Evolutionary conservation across 2,329 filamentous ascomycete genomes (phyloP).

Genomic region (Fusarium euwallaceae): DNA sequence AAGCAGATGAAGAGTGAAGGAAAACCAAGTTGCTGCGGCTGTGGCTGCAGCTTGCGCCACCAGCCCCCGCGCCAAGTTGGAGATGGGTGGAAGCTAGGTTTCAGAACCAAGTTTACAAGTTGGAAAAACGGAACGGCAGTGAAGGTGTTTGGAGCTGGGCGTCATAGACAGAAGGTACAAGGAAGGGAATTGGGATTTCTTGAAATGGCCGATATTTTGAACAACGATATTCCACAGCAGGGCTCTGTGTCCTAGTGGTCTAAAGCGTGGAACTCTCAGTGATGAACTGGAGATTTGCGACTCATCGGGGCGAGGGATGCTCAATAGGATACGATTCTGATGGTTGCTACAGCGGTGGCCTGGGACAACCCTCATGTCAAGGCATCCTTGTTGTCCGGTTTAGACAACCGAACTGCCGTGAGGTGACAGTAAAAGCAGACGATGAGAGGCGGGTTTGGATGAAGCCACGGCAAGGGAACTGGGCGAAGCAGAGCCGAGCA

Average conservation of each 20-base stretch:
- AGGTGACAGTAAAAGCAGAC: not conserved
- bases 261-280: slow-evolving; percentile 10
- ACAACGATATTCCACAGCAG: not conserved
- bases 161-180: slow-evolving; percentile 23
- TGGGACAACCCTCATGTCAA: slow-evolving; percentile 4
- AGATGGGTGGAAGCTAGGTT: slow-evolving; percentile 29
- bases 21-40: not conserved
- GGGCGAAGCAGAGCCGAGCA: not conserved
- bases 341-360: not conserved
- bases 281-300: slow-evolving; percentile 22
- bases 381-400: slow-evolving; percentile 20
- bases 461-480: not conserved
- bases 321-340: slow-evolving; percentile 30
- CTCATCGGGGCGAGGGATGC: slow-evolving; percentile 9
- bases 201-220: not conserved
- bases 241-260: not conserved
- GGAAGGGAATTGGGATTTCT: not conserved
- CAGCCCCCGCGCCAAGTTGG: slow-evolving; percentile 19
- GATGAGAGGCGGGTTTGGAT: not conserved
- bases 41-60: slow-evolving; percentile 24
- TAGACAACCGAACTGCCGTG: not conserved
- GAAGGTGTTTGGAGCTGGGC: slow-evolving; percentile 23
- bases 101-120: slow-evolving; percentile 40
- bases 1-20: slow-evolving; percentile 37
- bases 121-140: slow-evolving; percentile 26